Conservation (phyloP, 192 early-diverging fungal genomes). For the Umbelopsis sp. region DNA sequence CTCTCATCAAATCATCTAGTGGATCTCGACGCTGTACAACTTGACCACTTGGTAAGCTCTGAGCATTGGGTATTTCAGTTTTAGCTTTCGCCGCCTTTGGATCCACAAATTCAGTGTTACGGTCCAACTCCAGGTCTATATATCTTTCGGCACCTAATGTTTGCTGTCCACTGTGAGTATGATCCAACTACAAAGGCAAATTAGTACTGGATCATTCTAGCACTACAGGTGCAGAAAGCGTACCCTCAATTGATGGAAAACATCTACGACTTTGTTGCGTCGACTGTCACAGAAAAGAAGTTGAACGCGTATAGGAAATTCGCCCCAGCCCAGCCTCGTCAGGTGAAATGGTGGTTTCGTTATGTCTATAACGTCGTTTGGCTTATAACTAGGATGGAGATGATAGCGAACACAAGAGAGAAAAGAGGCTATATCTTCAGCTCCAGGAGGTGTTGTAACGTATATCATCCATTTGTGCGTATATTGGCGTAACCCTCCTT, state of each 20-base stretch:
- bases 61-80: neutral
- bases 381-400: conserved; percentile 88
- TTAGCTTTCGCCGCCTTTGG: neutral
- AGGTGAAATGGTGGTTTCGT: conserved; percentile 77
- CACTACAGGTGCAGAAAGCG: neutral
- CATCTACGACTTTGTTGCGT: conserved; percentile 80
- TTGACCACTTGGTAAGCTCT: neutral
- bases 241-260: conserved; percentile 81
- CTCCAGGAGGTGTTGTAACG: conserved; percentile 62
- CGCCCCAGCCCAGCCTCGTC: conserved; percentile 93
- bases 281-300: conserved; percentile 79
- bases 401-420: conserved; percentile 82
- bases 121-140: conserved; percentile 85
- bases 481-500: conserved; percentile 56
- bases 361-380: conserved; percentile 87
- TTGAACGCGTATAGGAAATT: conserved; percentile 85
- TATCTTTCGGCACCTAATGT: conserved; percentile 73
- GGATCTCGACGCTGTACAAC: conserved; percentile 17
- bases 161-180: conserved; percentile 65
- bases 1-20: neutral
- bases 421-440: conserved; percentile 61
- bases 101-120: conserved; percentile 69
- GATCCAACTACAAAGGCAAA: conserved; percentile 62
- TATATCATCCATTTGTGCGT: conserved; percentile 94
- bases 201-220: neutral